Base-by-base conservation (phyloP, 2,329 filamentous ascomycete genomes). In the Neocucurbitaria cava region DNA sequence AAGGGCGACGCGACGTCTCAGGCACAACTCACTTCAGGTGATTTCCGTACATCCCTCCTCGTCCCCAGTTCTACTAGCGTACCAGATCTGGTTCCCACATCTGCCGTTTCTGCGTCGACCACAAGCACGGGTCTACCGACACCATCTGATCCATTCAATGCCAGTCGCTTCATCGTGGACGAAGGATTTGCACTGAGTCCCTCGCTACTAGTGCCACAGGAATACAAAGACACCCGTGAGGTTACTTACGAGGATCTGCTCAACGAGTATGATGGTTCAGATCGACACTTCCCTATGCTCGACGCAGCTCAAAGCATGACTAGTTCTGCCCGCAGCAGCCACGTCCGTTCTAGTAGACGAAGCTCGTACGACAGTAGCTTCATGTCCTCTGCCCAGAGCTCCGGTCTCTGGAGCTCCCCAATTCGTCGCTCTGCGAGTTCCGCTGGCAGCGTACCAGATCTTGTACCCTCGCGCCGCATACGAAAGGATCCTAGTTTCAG, bases 341-440 rank as follows among this genome's bases (percentile, higher is more conserved):
- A 77, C 51, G 80, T 81, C 2, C 79, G 79, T 13, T 80, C 83
- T 46, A 85, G 82, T 76, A 83, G 83, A 58, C 81, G 80, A 60
- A 83, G 82, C 66, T 85, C 83, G 5, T 82, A 84, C 52, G 82
- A 85, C 65, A 85, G 82, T 65, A 79, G 84, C 58, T 77, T 83
- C 36, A 73, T 82, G 47, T 83, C 82, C 6, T 71, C 67, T 6
- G 62, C 64, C 15, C 67, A 69, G 39, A 64, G 62, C 41, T 72
- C 69, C 15, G 66, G 68, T 23, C 67, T 72, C 5, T 71, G 74
- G 68, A 71, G 64, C 47, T 71, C 72, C 15, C 69, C 71, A 3
- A 49, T 72, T 10, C 70, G 72, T 28, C 72, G 70, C 28, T 76
- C 74, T 41, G 72, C 71, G 26, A 72, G 73, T 55, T 77, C 75